These are phyloP conservation scores for Cyclotella baltica DNA, from an alignment of 108 stramenopile species.

Conservation along the genomic window DNA sequence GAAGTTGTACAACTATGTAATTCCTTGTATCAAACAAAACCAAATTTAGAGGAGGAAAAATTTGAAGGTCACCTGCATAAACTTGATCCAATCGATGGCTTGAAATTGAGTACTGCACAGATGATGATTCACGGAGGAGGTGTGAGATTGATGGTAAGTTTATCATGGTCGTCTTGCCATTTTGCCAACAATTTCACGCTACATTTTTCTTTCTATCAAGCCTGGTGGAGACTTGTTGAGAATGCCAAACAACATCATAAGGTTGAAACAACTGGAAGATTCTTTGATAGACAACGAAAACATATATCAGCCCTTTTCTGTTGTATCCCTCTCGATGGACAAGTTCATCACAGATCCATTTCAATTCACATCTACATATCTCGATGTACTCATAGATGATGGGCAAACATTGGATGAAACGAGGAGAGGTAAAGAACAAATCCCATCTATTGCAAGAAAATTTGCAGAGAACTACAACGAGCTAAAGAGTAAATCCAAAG, in stretches of 20 bases:
- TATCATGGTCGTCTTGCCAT: too few species aligned
- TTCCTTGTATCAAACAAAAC: conserved; percentile 7
- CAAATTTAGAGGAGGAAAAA: neutral
- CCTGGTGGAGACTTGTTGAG: conserved; percentile 22
- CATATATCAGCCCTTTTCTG: neutral
- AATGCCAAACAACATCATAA: conserved; percentile 23
- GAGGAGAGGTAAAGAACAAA: neutral
- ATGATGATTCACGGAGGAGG: conserved; percentile 35
- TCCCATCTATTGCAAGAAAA: conserved; percentile 5
- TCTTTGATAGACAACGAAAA: neutral
- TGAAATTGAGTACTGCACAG: conserved; percentile 24
- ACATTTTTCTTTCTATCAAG: too few species aligned
- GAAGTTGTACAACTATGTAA: conserved; percentile 9
- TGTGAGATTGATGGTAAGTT: neutral
- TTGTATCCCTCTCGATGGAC: conserved; percentile 18
- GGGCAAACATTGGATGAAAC: neutral
- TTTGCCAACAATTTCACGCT: too few species aligned
- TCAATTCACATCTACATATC: neutral
- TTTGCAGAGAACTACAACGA: conserved; percentile 8
- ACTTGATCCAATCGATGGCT: conserved; percentile 16
- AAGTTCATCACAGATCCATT: conserved; percentile 21
- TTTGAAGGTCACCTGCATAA: conserved; percentile 27
- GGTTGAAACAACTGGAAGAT: neutral
- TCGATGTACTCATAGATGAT: conserved; percentile 8
- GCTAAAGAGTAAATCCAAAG: neutral